A percentile compares a stretch with the other conserved stretches of the same genome.
Evolutionary conservation across 495 filamentous ascomycete genomes (phyloP).

Genomic region (Darksidea phi): DNA sequence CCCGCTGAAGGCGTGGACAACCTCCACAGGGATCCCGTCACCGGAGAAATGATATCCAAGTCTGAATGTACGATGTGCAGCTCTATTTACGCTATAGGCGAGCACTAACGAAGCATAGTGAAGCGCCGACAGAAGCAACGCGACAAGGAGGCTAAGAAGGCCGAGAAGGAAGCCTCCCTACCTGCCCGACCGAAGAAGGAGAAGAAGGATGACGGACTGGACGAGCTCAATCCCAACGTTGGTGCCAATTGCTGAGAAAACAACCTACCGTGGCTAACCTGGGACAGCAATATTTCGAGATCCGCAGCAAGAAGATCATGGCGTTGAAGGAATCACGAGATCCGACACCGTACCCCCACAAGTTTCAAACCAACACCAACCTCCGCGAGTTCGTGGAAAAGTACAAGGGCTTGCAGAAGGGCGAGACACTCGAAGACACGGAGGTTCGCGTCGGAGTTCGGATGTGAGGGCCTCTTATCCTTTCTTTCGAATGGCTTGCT

Average conservation of each 20-base stretch:
- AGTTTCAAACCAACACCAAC: conserved; percentile 84
- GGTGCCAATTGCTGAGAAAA: conserved; percentile 35
- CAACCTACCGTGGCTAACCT: conserved; percentile 11
- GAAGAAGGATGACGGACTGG: conserved; percentile 61
- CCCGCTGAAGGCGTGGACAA: conserved; percentile 28
- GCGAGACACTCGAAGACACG: conserved; percentile 72
- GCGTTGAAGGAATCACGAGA: conserved; percentile 77
- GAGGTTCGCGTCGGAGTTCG: conserved; percentile 74
- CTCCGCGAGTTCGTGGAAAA: conserved; percentile 72
- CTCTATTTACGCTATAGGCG: not conserved
- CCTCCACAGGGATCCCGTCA: conserved; percentile 42
- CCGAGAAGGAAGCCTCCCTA: conserved; percentile 68
- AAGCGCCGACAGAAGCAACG: conserved; percentile 96
- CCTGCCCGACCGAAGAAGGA: conserved; percentile 64
- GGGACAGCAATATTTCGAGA: conserved; percentile 94
- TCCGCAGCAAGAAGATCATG: conserved; percentile 79
- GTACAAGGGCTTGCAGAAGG: conserved; percentile 75
- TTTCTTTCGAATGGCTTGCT: too few species aligned
- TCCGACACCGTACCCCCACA: conserved; percentile 90
- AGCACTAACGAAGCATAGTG: conserved; percentile 31
- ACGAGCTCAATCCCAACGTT: conserved; percentile 86
- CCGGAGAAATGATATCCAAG: conserved; percentile 47
- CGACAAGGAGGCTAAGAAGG: conserved; percentile 81
- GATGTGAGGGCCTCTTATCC: conserved; percentile 48
- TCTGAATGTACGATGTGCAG: conserved; percentile 38